Evolutionary conservation across 2,329 filamentous ascomycete species (phyloP).

Genomic region (Neoarthrinium moseri): DNA sequence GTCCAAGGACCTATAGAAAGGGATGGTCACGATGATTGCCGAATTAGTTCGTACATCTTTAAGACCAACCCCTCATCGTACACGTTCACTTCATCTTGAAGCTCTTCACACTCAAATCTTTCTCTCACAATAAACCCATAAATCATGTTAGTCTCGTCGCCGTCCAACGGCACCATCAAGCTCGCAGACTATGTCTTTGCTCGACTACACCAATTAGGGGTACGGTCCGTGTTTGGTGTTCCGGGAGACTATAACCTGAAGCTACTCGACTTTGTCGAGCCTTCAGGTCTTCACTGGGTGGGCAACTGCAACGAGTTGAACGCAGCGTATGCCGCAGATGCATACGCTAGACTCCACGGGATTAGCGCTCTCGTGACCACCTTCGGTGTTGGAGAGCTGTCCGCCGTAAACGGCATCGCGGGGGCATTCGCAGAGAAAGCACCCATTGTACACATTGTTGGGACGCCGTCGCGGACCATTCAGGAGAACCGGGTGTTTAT

Average conservation of each 20-base stretch:
- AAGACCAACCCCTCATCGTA: too few relatives aligned
- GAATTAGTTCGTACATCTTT: too few relatives aligned
- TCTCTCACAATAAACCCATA: too few relatives aligned
- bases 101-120: too few relatives aligned
- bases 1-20: too few relatives aligned
- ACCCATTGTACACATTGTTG: conserved; percentile 57
- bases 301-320: conserved; percentile 60
- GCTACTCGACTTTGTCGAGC: conserved; percentile 35
- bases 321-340: conserved; percentile 56
- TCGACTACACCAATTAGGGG: conserved; percentile 39
- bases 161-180: conserved; percentile 15
- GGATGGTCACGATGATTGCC: too few relatives aligned
- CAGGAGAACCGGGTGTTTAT: conserved; percentile 42
- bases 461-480: conserved; percentile 42
- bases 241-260: conserved; percentile 41
- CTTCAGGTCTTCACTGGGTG: conserved; percentile 38
- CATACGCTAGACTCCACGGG: conserved; percentile 54
- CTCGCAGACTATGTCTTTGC: conserved; percentile 35
- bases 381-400: conserved; percentile 58
- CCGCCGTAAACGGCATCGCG: conserved; percentile 58
- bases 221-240: conserved; percentile 44
- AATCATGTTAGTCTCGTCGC: too few relatives aligned
- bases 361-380: conserved; percentile 53
- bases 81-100: too few relatives aligned
- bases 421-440: conserved; percentile 57